Conservation (phyloP, 2,329 filamentous ascomycete genomes). For the Orbilia ellipsospora region DNA sequence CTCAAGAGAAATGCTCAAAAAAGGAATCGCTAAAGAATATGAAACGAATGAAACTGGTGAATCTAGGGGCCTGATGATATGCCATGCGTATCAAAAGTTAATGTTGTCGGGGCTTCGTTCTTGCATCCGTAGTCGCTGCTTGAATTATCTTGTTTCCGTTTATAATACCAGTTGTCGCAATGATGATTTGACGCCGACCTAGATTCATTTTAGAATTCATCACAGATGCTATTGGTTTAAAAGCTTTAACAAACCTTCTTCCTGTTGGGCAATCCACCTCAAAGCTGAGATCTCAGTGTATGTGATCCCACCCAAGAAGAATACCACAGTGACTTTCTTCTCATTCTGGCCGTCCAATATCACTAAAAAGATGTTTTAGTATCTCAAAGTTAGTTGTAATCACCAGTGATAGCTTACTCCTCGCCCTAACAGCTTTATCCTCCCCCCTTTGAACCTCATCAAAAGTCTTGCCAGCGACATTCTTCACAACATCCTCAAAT, state of each 20-base stretch:
- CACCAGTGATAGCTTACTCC: conserved; percentile 61
- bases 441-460: conserved; percentile 92
- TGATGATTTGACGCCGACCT: conserved; percentile 82
- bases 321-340: conserved; percentile 91
- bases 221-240: neutral
- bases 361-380: conserved; percentile 28
- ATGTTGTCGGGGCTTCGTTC: conserved; percentile 28
- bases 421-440: conserved; percentile 88
- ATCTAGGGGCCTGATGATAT: neutral
- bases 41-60: neutral
- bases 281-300: conserved; percentile 96
- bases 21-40: no score
- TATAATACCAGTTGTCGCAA: conserved; percentile 91
- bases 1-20: no score
- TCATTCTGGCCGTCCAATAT: conserved; percentile 78
- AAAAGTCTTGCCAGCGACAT: conserved; percentile 87
- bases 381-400: neutral
- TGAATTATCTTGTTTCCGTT: conserved; percentile 91
- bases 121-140: conserved; percentile 74
- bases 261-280: conserved; percentile 85
- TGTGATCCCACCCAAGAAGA: conserved; percentile 95
- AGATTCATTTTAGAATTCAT: conserved; percentile 8
- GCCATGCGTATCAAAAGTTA: neutral
- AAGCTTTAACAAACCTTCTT: conserved; percentile 67
- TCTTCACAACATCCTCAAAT: conserved; percentile 91